Evolutionary conservation across 2,329 filamentous ascomycete genomes (phyloP), one percentile per base, ranked within the genome.

Genomic region (Exophiala sp.): DNA sequence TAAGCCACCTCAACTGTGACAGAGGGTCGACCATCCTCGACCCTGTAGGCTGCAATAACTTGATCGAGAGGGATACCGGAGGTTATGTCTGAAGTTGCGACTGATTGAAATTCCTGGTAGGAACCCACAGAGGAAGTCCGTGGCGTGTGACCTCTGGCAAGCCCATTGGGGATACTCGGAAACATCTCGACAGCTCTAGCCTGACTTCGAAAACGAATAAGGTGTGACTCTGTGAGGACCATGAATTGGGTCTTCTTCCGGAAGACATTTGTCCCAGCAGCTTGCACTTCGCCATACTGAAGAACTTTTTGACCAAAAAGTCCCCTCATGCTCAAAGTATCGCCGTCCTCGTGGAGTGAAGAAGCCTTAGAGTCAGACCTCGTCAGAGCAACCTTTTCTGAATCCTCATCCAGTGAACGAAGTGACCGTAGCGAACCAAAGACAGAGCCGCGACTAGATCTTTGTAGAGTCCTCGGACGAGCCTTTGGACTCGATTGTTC

Each of bases 201-300:
- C 61, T 87, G 83, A 63, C 74, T 86, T 68, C 88, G 87, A 73
- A 86, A 88, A 10, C 85, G 78, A 50, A 88, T 71, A 51, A 89
- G 71, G 67, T 88, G 83, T 5, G 78, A 81, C 60, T 88, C 85
- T 5, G 85, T 89, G 60, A 89, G 72, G 11, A 88, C 86, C 50
- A 89, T 72, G 63, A 86, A 89, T 66, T 88, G 85, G 69, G 80
- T 85, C 72, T 85, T 87, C 71, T 87, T 87, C 66, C 85, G 76
- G 70, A 88, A 86, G 77, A 88, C 82, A 38, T 60, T 61, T 55
- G 82, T 81, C 52, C 81, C 84, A 45, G 82, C 83, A 10, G 83
- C 87, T 69, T 88, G 85, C 12, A 88, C 82, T 65, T 87, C 85
- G 35, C 85, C 86, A 71, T 87, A 81, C 58, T 85, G 78, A 35